Conservation (phyloP, 306 rosid genomes). For the Prunus davidiana region DNA sequence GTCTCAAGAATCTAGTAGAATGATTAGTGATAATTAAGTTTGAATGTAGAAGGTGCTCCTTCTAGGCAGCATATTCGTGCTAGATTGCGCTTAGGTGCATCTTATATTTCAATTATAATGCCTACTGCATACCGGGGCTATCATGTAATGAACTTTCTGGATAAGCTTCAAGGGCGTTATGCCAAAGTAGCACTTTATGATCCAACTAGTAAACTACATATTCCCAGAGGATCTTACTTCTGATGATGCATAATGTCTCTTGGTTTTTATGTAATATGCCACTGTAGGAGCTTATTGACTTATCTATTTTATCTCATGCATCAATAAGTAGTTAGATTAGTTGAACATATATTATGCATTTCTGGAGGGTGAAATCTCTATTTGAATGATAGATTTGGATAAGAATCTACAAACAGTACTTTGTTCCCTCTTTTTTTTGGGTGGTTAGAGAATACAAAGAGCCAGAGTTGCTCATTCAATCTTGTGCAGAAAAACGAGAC, state of each 20-base stretch:
- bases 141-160: too few species aligned
- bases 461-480: neutral
- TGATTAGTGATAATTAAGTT: too few species aligned
- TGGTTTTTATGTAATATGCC: neutral
- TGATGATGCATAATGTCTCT: neutral
- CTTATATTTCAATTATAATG: too few species aligned
- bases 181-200: too few species aligned
- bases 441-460: neutral
- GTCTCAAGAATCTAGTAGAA: too few species aligned
- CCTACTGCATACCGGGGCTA: too few species aligned
- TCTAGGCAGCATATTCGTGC: too few species aligned
- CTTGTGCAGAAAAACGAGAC: neutral
- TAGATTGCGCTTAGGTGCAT: too few species aligned
- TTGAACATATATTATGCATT: neutral
- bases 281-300: neutral
- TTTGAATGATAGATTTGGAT: neutral
- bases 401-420: neutral
- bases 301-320: neutral
- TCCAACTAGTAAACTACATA: too few species aligned
- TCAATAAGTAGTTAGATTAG: neutral
- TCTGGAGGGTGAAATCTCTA: neutral
- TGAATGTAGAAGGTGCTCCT: too few species aligned
- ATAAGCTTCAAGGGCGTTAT: neutral
- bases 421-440: neutral
- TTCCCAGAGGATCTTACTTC: neutral